Evolutionary conservation across 1,284 basidiomycete species (phyloP).

Genomic region (Gymnopus androsaceus): DNA sequence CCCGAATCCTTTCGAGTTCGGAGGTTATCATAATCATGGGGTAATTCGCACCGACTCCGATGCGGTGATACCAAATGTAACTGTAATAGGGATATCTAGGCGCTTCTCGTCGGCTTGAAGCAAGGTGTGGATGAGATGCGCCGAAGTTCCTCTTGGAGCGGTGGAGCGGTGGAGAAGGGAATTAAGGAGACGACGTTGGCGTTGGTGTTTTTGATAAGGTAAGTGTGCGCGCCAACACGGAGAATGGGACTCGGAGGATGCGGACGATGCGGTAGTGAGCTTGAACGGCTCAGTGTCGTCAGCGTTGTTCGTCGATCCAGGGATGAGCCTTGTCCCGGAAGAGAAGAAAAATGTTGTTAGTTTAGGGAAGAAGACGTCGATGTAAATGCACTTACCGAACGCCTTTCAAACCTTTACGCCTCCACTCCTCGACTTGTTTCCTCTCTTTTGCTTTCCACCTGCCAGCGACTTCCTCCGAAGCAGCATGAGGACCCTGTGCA

Average conservation of each 20-base stretch:
- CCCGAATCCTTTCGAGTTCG: no score
- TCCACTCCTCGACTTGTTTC: constrained; percentile 39
- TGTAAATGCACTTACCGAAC: constrained; percentile 29
- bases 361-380: background rate
- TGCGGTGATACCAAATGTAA: constrained; percentile 48
- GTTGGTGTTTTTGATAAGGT: constrained; percentile 49
- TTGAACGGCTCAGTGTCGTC: constrained; percentile 45
- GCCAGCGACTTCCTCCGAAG: constrained; percentile 33
- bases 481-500: no score
- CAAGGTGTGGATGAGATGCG: constrained; percentile 43
- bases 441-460: constrained; percentile 38
- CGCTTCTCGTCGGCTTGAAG: constrained; percentile 29
- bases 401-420: constrained; percentile 31
- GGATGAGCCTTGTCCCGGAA: constrained; percentile 39
- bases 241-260: constrained; percentile 42
- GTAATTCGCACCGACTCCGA: constrained; percentile 38
- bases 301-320: constrained; percentile 45
- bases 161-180: no score
- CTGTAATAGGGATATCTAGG: constrained; percentile 26
- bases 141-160: constrained; percentile 49
- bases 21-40: no score
- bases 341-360: background rate
- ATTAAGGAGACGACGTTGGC: constrained; percentile 47
- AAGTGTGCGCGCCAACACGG: constrained; percentile 28
- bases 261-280: constrained; percentile 38